phyloP scores from a whole-genome alignment of 2,329 filamentous ascomycete species.

The Trichoderma brevicompactum region DNA sequence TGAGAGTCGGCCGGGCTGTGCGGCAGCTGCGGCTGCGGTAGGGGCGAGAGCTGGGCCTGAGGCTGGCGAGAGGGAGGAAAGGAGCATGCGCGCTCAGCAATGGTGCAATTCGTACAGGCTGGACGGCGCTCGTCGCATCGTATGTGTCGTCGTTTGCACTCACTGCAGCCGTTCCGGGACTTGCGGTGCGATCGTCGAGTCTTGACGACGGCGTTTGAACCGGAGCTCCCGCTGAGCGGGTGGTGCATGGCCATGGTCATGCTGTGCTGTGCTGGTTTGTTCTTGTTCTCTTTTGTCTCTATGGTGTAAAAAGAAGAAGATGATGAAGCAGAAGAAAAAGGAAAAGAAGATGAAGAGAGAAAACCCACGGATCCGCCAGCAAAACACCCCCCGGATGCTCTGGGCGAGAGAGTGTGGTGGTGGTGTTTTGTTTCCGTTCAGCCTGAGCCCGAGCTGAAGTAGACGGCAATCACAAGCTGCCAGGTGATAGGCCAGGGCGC shows the following conservation, averaged over 20 bases:
- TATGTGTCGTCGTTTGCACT: slow-evolving; percentile 49
- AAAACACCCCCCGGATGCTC: slow-evolving; percentile 15
- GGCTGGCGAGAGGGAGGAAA: slow-evolving; percentile 36
- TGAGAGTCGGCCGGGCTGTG: slow-evolving; percentile 26
- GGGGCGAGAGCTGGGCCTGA: slow-evolving; percentile 19
- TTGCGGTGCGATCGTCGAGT: slow-evolving; percentile 46
- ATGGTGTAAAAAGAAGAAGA: not conserved
- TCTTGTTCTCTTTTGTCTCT: not conserved
- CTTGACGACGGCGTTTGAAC: slow-evolving; percentile 36
- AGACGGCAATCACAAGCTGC: not conserved
- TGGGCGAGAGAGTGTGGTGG: not conserved
- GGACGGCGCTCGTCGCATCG: slow-evolving; percentile 51
- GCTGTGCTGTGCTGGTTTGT: not conserved
- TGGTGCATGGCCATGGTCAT: slow-evolving; percentile 25
- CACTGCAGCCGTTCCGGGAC: slow-evolving; percentile 47
- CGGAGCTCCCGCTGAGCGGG: slow-evolving; percentile 23
- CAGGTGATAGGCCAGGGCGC: slow-evolving; percentile 14
- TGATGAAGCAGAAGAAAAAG: not conserved
- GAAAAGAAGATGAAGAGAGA: not conserved
- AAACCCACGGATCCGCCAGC: not conserved
- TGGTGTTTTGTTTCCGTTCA: slow-evolving; percentile 19
- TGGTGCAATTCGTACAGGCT: slow-evolving; percentile 47
- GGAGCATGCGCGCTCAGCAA: slow-evolving; percentile 44
- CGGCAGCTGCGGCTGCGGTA: slow-evolving; percentile 15
- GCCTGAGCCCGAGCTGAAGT: slow-evolving; percentile 24